Evolutionary conservation across 805 yeast genomes (phyloP).

Genomic region (Candida taoyuanica): DNA sequence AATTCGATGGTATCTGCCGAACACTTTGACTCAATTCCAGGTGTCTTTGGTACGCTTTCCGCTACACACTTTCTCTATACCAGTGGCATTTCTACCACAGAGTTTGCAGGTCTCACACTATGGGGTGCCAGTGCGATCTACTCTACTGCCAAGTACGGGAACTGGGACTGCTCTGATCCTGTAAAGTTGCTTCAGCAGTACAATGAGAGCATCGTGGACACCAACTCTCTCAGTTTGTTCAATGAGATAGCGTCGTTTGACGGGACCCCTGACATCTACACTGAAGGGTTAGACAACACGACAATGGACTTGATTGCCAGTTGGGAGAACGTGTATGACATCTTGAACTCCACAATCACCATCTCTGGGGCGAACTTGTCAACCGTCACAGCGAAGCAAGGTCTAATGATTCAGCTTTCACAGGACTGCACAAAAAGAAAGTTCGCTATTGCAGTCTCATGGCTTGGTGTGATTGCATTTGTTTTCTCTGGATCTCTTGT

Average conservation of each 20-base stretch:
- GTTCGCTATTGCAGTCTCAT: constrained; percentile 11
- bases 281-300: constrained; percentile 1
- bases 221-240: constrained; percentile 3
- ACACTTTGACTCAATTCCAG: neutral
- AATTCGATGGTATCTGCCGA: constrained; percentile 11
- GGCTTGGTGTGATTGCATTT: constrained; percentile 13
- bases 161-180: constrained; percentile 26
- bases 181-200: constrained; percentile 24
- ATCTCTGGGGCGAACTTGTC: constrained; percentile 11
- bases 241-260: constrained; percentile 4
- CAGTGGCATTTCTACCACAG: constrained; percentile 12
- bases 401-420: constrained; percentile 13
- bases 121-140: constrained; percentile 25
- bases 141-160: constrained; percentile 25
- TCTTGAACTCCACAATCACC: constrained; percentile 7
- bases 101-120: constrained; percentile 19
- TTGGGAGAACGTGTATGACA: too few species aligned
- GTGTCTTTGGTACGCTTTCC: constrained; percentile 4
- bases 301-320: too few species aligned
- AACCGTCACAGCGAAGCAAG: constrained; percentile 7
- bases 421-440: constrained; percentile 19
- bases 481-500: constrained; percentile 10
- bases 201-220: constrained; percentile 22
- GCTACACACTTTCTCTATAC: constrained; percentile 6
- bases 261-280: neutral